Evolutionary conservation across 352 stramenopile species (phyloP).

Genomic region (Aphanomyces euteiches): DNA sequence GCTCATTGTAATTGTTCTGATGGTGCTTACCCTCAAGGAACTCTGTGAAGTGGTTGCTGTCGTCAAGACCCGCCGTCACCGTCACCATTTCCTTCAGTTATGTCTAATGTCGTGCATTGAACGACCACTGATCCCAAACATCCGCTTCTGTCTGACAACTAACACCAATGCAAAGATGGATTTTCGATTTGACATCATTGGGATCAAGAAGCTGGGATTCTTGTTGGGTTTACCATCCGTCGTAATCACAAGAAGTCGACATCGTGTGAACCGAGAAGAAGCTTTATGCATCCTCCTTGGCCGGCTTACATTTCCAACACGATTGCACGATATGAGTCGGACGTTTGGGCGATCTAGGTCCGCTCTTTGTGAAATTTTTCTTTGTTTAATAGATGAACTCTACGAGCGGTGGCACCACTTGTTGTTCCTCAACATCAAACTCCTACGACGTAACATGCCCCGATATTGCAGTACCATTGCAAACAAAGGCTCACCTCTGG

Average conservation of each 20-base stretch:
- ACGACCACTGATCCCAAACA: background rate
- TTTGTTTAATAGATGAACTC: conserved; percentile 2
- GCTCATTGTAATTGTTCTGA: too few species aligned
- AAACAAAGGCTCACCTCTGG: conserved; percentile 5
- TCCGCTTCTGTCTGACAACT: conserved; percentile 45
- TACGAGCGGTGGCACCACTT: conserved; percentile 9
- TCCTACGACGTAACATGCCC: background rate
- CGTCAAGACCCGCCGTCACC: background rate
- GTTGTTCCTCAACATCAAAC: conserved; percentile 1
- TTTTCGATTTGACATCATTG: conserved; percentile 18
- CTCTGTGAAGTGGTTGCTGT: too few species aligned
- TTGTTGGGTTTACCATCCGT: conserved; percentile 4
- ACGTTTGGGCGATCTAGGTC: conserved; percentile 13
- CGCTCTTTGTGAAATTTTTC: conserved; percentile 13
- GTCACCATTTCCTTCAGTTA: background rate
- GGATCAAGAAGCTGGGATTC: conserved; percentile 11
- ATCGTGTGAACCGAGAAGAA: conserved; percentile 7
- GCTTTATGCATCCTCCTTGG: conserved; percentile 5
- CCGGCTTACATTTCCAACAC: conserved; percentile 16
- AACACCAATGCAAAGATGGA: conserved; percentile 1
- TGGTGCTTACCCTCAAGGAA: too few species aligned
- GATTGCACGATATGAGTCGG: conserved; percentile 6
- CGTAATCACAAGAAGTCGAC: background rate
- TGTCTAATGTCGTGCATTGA: background rate
- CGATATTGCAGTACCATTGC: background rate